Percentiles rank a stretch among this genome's conserved stretches.
These are phyloP conservation scores for Plasmopara viticola DNA, from an alignment of 352 stramenopile genomes.

Conservation along the genomic window DNA sequence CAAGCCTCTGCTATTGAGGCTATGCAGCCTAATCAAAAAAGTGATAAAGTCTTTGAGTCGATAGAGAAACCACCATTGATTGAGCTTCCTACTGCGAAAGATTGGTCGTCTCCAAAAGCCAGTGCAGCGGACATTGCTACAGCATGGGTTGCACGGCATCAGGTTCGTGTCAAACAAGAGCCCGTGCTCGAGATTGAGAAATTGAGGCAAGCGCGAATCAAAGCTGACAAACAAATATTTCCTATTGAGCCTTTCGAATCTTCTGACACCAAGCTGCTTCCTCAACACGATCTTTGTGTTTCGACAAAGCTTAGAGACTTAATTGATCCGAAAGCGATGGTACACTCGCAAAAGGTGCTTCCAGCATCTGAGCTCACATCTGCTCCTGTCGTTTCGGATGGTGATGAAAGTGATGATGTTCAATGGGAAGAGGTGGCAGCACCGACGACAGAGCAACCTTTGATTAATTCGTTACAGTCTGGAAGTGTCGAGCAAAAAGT, in stretches of 20 bases:
- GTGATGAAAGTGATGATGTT: slow-evolving; percentile 39
- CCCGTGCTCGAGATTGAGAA: slow-evolving; percentile 42
- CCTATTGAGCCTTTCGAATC: background rate
- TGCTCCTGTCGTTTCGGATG: slow-evolving; percentile 9
- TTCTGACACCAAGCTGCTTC: background rate
- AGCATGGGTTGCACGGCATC: slow-evolving; percentile 33
- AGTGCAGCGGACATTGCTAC: slow-evolving; percentile 16
- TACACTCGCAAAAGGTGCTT: slow-evolving; percentile 31
- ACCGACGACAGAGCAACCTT: background rate
- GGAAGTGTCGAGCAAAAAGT: background rate
- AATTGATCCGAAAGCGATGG: slow-evolving; percentile 15
- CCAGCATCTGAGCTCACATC: slow-evolving; percentile 23
- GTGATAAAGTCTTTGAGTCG: slow-evolving; percentile 26
- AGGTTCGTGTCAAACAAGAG: slow-evolving; percentile 36
- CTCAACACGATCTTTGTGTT: slow-evolving; percentile 28
- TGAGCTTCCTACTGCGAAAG: slow-evolving; percentile 6
- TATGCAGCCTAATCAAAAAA: slow-evolving; percentile 15
- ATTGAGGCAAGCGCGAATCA: slow-evolving; percentile 25
- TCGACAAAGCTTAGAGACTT: slow-evolving; percentile 41
- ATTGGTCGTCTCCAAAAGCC: slow-evolving; percentile 12
- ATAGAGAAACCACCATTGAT: slow-evolving; percentile 17
- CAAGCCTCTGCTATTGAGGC: slow-evolving; percentile 1
- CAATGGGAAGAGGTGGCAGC: slow-evolving; percentile 24
- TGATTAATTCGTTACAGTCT: background rate
- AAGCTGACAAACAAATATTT: slow-evolving; percentile 3